Conservation (phyloP, 1,284 basidiomycete genomes). For the Thecaphora frezii region DNA sequence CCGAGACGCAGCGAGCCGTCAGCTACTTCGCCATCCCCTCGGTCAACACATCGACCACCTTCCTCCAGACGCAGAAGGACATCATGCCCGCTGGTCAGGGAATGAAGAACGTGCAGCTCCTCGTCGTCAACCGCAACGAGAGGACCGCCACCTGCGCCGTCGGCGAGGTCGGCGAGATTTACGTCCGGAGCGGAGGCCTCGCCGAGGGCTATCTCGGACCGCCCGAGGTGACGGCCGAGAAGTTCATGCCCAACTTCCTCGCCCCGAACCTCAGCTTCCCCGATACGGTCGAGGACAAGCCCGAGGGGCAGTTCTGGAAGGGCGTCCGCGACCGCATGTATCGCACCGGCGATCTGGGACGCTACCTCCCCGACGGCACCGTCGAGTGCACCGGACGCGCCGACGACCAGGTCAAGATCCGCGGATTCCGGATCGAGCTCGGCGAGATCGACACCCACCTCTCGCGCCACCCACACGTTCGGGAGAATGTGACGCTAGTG, state of each 20-base stretch:
- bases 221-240: constrained; percentile 74
- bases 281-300: constrained; percentile 49
- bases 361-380: constrained; percentile 87
- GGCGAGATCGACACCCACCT: constrained; percentile 98
- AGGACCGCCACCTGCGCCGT: constrained; percentile 84
- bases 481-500: constrained; percentile 96
- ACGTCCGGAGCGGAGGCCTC: constrained; percentile 92
- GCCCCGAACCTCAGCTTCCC: constrained; percentile 43
- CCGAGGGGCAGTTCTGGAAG: constrained; percentile 69
- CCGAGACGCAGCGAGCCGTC: constrained; percentile 97
- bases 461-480: constrained; percentile 85
- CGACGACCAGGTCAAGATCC: constrained; percentile 99
- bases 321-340: constrained; percentile 99
- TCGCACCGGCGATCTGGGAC: constrained; percentile 90
- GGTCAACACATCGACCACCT: constrained; percentile 80
- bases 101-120: constrained; percentile 96
- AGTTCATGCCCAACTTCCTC: constrained; percentile 57
- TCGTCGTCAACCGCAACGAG: constrained; percentile 94
- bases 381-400: constrained; percentile 97
- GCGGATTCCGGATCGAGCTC: constrained; percentile 97
- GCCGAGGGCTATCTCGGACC: constrained; percentile 91
- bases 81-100: constrained; percentile 97
- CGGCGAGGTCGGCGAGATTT: constrained; percentile 97
- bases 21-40: constrained; percentile 94
- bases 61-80: constrained; percentile 92